Base-by-base conservation (phyloP, 805 yeast species). In the Spathaspora sp. region DNA sequence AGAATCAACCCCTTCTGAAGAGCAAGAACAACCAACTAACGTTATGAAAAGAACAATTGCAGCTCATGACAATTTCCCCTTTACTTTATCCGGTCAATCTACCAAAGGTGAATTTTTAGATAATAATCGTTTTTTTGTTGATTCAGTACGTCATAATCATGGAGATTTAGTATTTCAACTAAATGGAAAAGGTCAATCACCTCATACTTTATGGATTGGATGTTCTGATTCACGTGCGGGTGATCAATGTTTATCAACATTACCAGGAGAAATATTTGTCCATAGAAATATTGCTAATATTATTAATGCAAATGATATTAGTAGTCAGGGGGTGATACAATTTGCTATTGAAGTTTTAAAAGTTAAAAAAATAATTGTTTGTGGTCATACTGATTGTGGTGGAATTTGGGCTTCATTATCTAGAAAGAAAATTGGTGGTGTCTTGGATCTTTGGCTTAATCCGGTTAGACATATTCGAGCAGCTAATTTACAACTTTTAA, bases 321-420 rank as follows among this genome's bases (percentile, higher is more conserved):
- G 90, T 42, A 77, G 86, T 17, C 83, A 82, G 64, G 85, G 96
- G 0, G 91, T 91, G 2, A 72, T 93, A 29, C 97, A 92, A 67
- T 89, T 89, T 62, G 96, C 97, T 5, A 82, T 93, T 57, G 91
- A 89, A 57, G 89, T 86, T 12, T 76, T 92, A 54, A 86, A 87
- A 62, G 96, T 93, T 40, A 79, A 77, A 57, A 89, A 88, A 63
- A 83, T 92, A 49, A 78, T 92, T 50, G 87, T 92, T 5, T 89
- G 97, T 69, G 98, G 97, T 3, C 98, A 92, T 70, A 87, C 94
- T 31, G 96, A 89, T 67, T 92, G 98, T 76, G 97, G 97, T 47
- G 97, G 97, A 29, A 82, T 89, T 48, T 83, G 88, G 82, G 90
- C 96, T 19, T 83, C 91, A 8, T 70, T 92, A 46, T 77, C 85